Evolutionary conservation across 164 flowering plant genomes (phyloP), one percentile per base, ranked within the genome.

Genomic region (Nelumbo lutea): DNA sequence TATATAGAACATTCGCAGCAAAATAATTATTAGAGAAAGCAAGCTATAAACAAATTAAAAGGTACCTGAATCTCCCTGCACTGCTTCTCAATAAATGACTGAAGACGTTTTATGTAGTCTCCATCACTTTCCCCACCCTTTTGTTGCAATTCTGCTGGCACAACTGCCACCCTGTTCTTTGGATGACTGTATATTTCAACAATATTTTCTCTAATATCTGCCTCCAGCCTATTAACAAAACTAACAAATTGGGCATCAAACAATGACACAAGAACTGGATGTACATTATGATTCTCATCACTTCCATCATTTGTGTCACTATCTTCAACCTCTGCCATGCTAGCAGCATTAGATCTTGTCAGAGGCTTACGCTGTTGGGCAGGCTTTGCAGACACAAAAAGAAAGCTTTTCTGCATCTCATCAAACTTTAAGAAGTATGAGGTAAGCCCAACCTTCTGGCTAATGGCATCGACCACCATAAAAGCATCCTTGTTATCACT

Each of bases 11-110:
- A 47, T 6, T 27, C 27, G 27, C 27, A 27, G 27, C 27, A 46
- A 6, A 9, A 50, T 50, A 2, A 50, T 50, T 2, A 13, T 11
- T 9, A 11, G 14, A 11, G 57, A 53, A 53, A 11, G 11, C 4
- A 53, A 9, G 14, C 1, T 8, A 53, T 11, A 13, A 4, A 53
- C 14, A 10, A 13, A 4, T 11, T 53, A 53, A 1, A 9, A 9
- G 14, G 57, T 79, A 96, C 99, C 99, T 96, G 98, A 70, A 96
- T 89, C 81, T 96, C 98, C 48, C 79, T 76, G 82, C 94, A 88
- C 68, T 96, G 99, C 77, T 87, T 88, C 85, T 89, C 91, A 64
- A 89, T 82, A 73, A 96, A 87, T 38, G 77, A 78, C 78, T 86
- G 89, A 50, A 96, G 79, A 78, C 99, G 84, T 59, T 82, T 80